Evolutionary conservation across 352 stramenopile genomes (phyloP), one percentile per base, ranked within the genome.

Genomic region (Elongisporangium prolatum): DNA sequence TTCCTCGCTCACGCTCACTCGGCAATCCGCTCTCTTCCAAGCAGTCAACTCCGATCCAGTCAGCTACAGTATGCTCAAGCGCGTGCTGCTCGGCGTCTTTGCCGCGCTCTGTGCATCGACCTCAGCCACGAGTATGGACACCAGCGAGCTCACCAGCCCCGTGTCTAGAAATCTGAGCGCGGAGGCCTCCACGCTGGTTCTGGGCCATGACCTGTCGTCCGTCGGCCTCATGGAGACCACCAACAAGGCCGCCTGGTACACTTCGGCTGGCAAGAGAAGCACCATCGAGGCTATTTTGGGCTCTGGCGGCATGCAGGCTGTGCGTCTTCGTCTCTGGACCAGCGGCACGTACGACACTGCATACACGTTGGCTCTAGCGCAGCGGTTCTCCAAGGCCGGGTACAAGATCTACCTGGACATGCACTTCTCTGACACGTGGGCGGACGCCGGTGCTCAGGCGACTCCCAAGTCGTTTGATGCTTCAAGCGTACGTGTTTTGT

Each of bases 381-480:
- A 73, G 56, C 62, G 62, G 0, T 70, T 70, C 53, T 68, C 52
- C 9, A 73, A 64, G 44, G 60, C 60, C 10, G 66, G 63, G 1
- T 70, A 70, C 56, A 67, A 62, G 37, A 73, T 73, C 65, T 73
- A 60, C 50, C 59, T 73, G 3, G 66, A 73, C 56, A 54, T 73
- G 58, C 66, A 73, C 53, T 73, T 73, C 56, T 73, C 66, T 17
- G 66, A 73, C 28, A 73, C 66, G 1, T 73, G 66, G 66, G 66
- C 66, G 0, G 54, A 73, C 10, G 59, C 62, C 14, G 65, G 52
- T 7, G 49, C 69, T 10, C 69, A 77, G 57, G 53, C 38, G 16
- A 65, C 61, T 10, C 65, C 69, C 21, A 57, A 58, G 2, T 40
- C 51, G 18, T 74, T 63, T 56, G 64, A 69, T n/a, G 50, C 20